phyloP scores from a whole-genome alignment of 75 land plant genomes.

The Sequoia sempervirens region DNA sequence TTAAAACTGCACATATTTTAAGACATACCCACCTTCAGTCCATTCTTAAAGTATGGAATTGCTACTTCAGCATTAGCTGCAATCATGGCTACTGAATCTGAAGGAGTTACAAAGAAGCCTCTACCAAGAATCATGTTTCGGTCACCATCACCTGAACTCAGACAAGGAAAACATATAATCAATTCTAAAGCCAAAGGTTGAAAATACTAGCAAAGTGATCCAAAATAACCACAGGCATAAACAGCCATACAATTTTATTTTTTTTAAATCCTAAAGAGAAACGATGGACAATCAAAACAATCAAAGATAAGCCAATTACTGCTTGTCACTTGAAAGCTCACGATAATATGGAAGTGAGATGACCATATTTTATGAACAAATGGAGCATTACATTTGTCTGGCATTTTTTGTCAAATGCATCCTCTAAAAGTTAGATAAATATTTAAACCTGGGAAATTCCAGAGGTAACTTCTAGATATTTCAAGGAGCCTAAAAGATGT shows the following conservation, averaged over 20 bases:
- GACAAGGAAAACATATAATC: not conserved
- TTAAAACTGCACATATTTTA: not conserved
- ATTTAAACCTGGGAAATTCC: too few species aligned
- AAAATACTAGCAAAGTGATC: not conserved
- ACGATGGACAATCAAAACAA: not conserved
- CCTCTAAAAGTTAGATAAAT: too few species aligned
- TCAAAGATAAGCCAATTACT: not conserved
- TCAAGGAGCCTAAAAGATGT: too few species aligned
- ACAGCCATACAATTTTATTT: not conserved
- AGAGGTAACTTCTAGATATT: too few species aligned
- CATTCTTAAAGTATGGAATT: slow-evolving; percentile 84
- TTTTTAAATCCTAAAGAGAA: not conserved
- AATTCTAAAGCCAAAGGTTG: not conserved
- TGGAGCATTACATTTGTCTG: not conserved
- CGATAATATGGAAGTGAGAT: not conserved
- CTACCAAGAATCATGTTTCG: slow-evolving; percentile 93
- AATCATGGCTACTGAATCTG: slow-evolving; percentile 95
- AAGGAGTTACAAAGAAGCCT: slow-evolving; percentile 88
- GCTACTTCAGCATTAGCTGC: slow-evolving; percentile 95
- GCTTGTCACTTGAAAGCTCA: not conserved
- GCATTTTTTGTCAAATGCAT: too few species aligned
- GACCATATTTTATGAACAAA: not conserved
- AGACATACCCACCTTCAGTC: slow-evolving; percentile 53
- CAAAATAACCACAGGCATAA: not conserved
- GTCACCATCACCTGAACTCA: slow-evolving; percentile 82